These are phyloP conservation scores for Vinca major DNA, from an alignment of 305 asterid species.

Conservation along the genomic window DNA sequence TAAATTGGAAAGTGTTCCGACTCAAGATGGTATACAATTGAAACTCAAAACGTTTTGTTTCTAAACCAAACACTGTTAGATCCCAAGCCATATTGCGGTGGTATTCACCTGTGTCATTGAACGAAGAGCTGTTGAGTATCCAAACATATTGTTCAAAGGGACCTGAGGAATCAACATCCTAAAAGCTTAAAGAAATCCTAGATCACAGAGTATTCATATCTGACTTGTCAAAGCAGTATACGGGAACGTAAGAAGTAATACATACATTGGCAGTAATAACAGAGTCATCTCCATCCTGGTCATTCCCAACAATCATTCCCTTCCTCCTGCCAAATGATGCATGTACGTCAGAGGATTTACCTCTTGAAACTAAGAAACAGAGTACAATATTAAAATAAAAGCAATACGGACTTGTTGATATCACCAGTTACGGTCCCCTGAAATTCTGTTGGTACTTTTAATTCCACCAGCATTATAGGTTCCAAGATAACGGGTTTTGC, in stretches of 20 bases:
- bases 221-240: no score
- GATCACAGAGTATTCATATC: background rate
- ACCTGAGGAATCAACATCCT: constrained; percentile 41
- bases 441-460: constrained; percentile 82
- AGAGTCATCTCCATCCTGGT: constrained; percentile 91
- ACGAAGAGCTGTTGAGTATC: constrained; percentile 90
- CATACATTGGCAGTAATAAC: constrained; percentile 78
- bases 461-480: constrained; percentile 92
- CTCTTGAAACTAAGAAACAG: background rate
- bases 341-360: constrained; percentile 6
- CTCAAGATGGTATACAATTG: no score
- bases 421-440: constrained; percentile 96
- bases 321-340: constrained; percentile 56
- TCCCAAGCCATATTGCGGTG: background rate
- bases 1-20: no score
- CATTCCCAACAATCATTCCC: constrained; percentile 92
- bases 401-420: constrained; percentile 66
- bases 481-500: constrained; percentile 94
- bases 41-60: no score
- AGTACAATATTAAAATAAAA: constrained; percentile 6
- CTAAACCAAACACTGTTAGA: no score
- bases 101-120: constrained; percentile 85
- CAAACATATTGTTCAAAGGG: constrained; percentile 98
- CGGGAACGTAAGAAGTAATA: background rate
- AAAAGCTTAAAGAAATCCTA: background rate